phyloP scores from a whole-genome alignment of 805 yeast species.

The Saccharomycopsis sp. region DNA sequence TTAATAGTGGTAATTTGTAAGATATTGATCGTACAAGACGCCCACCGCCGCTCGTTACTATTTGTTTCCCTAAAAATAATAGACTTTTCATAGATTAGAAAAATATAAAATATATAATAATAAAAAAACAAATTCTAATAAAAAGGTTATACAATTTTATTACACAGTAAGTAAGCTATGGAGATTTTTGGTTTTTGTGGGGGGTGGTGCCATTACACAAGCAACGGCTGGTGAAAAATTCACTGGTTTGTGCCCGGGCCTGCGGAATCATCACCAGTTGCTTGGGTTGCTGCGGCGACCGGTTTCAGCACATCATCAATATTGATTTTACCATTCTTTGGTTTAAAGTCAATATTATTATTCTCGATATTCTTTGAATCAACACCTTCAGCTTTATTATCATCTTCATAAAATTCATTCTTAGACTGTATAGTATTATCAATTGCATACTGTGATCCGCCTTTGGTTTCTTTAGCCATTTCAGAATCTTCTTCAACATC shows the following conservation, averaged over 20 bases:
- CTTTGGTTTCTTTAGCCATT: constrained; percentile 78
- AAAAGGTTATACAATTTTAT: too few relatives aligned
- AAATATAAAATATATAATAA: too few relatives aligned
- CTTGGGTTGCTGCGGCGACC: background rate
- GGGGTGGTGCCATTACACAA: too few relatives aligned
- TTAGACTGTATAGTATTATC: constrained; percentile 66
- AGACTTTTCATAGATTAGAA: too few relatives aligned
- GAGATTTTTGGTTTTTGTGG: too few relatives aligned
- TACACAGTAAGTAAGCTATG: too few relatives aligned
- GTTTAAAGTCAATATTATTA: background rate
- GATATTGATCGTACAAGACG: too few relatives aligned
- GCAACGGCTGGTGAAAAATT: too few relatives aligned
- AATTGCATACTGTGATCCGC: constrained; percentile 82
- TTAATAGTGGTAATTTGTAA: too few relatives aligned
- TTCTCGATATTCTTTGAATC: constrained; percentile 14
- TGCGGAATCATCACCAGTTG: background rate
- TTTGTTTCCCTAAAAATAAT: too few relatives aligned
- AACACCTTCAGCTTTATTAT: constrained; percentile 38
- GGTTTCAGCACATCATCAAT: constrained; percentile 9
- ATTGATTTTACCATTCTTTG: constrained; percentile 4
- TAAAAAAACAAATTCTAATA: too few relatives aligned
- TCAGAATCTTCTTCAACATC: constrained; percentile 81
- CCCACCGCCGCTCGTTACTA: too few relatives aligned
- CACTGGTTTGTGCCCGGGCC: background rate
- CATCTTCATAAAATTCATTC: constrained; percentile 72